A percentile compares a stretch with the other conserved stretches of the same genome.
phyloP scores from a whole-genome alignment of 192 early-diverging fungal species.

The Backusella luteola region DNA sequence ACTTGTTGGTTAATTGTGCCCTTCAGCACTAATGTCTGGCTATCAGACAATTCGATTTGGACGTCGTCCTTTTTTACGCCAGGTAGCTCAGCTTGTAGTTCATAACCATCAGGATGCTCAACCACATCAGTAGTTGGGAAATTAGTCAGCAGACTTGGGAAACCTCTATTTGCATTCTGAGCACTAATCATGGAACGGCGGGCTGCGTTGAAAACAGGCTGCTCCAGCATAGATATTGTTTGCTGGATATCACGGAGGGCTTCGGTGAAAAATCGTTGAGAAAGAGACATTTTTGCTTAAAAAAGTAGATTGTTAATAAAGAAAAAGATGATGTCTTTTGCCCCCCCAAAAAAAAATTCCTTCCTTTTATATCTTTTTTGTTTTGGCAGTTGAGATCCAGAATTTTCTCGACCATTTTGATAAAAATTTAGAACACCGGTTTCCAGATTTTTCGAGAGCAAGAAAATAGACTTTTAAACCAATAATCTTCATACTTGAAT shows the following conservation, averaged over 20 bases:
- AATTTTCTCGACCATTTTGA: not conserved
- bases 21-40: slow-evolving; percentile 31
- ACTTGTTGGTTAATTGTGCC: slow-evolving; percentile 22
- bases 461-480: not conserved
- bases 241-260: slow-evolving; percentile 30
- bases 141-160: not conserved
- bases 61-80: slow-evolving; percentile 38
- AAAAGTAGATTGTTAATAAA: not conserved
- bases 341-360: not conserved
- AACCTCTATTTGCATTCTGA: not conserved
- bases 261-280: slow-evolving; percentile 24
- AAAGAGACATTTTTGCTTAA: slow-evolving; percentile 20
- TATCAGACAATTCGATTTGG: slow-evolving; percentile 32
- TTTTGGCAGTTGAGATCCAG: not conserved
- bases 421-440: not conserved
- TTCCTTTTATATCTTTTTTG: not conserved
- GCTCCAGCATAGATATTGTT: slow-evolving; percentile 31
- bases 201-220: slow-evolving; percentile 28
- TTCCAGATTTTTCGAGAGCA: not conserved
- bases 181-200: slow-evolving; percentile 22
- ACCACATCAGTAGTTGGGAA: slow-evolving; percentile 34
- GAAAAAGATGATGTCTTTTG: not conserved
- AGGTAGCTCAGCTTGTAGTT: slow-evolving; percentile 41
- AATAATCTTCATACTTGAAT: not conserved
- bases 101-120: slow-evolving; percentile 32